A percentile compares a stretch with the other conserved stretches of the same genome.
Evolutionary conservation across 192 early-diverging fungal species (phyloP).

Genomic region (Dissophora ornata): DNA sequence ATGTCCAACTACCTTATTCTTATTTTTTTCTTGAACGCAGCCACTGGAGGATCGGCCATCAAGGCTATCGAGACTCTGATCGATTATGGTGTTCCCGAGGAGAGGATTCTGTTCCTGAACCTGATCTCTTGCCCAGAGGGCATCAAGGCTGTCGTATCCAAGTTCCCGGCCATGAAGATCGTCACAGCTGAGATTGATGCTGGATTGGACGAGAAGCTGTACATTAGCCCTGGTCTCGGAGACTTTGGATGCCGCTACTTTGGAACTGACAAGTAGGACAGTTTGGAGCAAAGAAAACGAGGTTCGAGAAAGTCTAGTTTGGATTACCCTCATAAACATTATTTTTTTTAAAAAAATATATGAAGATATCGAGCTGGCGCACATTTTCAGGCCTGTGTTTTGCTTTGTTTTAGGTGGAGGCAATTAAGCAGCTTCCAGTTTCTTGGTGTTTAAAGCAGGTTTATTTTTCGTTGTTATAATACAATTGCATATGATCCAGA

Average conservation of each 20-base stretch:
- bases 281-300: too few species aligned
- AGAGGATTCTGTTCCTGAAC: constrained; percentile 92
- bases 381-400: too few species aligned
- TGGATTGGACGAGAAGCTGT: constrained; percentile 84
- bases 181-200: constrained; percentile 89
- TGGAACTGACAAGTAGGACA: constrained; percentile 71
- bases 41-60: constrained; percentile 94
- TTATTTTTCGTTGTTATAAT: too few species aligned
- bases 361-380: too few species aligned
- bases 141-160: constrained; percentile 72
- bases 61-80: constrained; percentile 92
- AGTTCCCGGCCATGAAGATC: constrained; percentile 86
- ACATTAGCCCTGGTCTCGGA: constrained; percentile 91
- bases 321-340: too few species aligned
- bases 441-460: too few species aligned
- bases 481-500: too few species aligned
- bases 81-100: constrained; percentile 84
- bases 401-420: too few species aligned
- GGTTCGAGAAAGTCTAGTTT: too few species aligned
- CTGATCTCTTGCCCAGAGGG: constrained; percentile 91
- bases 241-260: constrained; percentile 95
- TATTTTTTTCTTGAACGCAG: constrained; percentile 51
- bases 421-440: too few species aligned
- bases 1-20: too few species aligned
- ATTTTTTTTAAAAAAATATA: too few species aligned